Evolutionary conservation across 2,329 filamentous ascomycete species (phyloP).

Genomic region (Epichloe baconii): DNA sequence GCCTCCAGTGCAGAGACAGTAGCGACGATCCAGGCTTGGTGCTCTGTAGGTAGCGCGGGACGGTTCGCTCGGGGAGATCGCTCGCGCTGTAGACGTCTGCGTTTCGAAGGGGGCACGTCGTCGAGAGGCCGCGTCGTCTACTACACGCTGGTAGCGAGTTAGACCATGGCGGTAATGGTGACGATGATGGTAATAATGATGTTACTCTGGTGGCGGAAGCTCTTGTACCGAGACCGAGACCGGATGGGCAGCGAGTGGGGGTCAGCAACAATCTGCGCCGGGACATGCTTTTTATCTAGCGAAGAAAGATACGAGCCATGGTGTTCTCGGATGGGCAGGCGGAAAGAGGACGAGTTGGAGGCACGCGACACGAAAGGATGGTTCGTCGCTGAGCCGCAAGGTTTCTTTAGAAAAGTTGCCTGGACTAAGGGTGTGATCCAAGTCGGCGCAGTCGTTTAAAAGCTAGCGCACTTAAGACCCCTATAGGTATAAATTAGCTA

Average conservation of each 20-base stretch:
- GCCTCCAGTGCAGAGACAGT: slow-evolving; percentile 40
- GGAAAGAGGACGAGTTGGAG: not conserved
- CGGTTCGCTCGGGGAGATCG: slow-evolving; percentile 20
- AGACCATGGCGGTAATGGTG: not conserved
- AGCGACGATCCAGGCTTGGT: slow-evolving; percentile 38
- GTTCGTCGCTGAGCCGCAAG: not conserved
- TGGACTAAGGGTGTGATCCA: too few relatives aligned
- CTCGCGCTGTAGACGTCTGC: slow-evolving; percentile 18
- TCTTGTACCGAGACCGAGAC: not conserved
- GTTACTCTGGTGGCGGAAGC: not conserved
- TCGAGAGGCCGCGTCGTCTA: slow-evolving; percentile 32
- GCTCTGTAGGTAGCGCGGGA: slow-evolving; percentile 23
- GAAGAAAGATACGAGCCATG: not conserved
- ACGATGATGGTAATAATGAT: not conserved
- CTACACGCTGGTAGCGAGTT: not conserved
- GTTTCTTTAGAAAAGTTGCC: not conserved
- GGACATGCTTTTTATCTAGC: slow-evolving; percentile 10
- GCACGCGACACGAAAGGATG: not conserved
- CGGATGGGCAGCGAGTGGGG: not conserved
- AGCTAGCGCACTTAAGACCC: too few relatives aligned
- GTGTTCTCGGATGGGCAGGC: not conserved
- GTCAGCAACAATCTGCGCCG: slow-evolving; percentile 1
- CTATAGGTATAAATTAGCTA: too few relatives aligned
- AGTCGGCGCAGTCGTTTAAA: too few relatives aligned
- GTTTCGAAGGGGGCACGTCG: slow-evolving; percentile 26